Conservation (phyloP, 1,284 basidiomycete genomes). For the Moesziomyces sp. region DNA sequence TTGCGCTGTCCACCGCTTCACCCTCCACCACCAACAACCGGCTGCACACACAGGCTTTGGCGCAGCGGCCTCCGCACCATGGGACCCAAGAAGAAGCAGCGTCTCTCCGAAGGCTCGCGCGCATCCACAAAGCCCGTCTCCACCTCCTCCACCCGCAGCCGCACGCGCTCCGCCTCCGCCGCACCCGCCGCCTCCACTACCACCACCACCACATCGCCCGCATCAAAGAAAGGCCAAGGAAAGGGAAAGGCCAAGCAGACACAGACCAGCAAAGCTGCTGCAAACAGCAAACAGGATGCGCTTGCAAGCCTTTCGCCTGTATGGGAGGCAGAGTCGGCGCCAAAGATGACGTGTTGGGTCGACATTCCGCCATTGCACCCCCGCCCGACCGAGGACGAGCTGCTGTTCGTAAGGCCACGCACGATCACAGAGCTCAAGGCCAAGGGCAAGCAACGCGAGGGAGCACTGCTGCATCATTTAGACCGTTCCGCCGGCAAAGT, state of each 20-base stretch:
- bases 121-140: slow-evolving; percentile 5
- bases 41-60: neutral
- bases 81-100: slow-evolving; percentile 23
- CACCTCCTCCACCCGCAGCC: slow-evolving; percentile 18
- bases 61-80: neutral
- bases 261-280: neutral
- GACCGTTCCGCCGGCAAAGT: slow-evolving; percentile 3
- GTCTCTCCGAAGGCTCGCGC: neutral
- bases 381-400: slow-evolving; percentile 9
- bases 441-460: slow-evolving; percentile 9
- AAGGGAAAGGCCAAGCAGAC: neutral
- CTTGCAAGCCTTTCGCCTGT: neutral
- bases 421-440: slow-evolving; percentile 9
- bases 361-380: slow-evolving; percentile 9
- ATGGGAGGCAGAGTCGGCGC: slow-evolving; percentile 5
- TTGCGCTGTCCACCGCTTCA: too few species aligned
- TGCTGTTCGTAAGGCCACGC: slow-evolving; percentile 20
- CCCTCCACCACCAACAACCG: too few species aligned
- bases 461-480: slow-evolving; percentile 8
- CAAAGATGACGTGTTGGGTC: slow-evolving; percentile 21
- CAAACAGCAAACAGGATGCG: neutral
- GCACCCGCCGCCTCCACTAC: slow-evolving; percentile 1
- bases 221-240: neutral
- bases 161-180: slow-evolving; percentile 22
- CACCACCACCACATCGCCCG: neutral